Evolutionary conservation across 176 grass and related monocot species (phyloP).

Genomic region (Secale cereale): DNA sequence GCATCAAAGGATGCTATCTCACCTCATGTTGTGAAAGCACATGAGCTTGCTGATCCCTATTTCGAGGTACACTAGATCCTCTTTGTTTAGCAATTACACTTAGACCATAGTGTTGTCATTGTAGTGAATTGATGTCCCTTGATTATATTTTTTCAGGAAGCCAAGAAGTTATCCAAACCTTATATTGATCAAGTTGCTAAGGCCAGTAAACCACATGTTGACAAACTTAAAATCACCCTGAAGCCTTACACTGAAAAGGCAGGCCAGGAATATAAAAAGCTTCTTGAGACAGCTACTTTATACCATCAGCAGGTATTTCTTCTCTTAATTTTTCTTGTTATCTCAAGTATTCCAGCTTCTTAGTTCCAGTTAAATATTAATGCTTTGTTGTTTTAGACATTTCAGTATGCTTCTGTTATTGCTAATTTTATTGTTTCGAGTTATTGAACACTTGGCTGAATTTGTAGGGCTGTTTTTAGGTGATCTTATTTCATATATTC

Average conservation of each 20-base stretch:
- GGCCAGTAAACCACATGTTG: conserved; percentile 65
- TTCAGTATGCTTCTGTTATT: neutral
- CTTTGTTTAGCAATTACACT: neutral
- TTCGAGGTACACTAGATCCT: conserved; percentile 63
- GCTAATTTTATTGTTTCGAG: neutral
- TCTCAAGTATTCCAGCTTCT: neutral
- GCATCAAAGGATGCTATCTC: conserved; percentile 51
- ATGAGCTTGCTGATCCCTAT: conserved; percentile 60
- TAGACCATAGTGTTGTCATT: neutral
- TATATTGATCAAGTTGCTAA: conserved; percentile 81
- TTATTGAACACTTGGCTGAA: neutral
- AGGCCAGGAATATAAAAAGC: conserved; percentile 32
- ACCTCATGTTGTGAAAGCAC: conserved; percentile 61
- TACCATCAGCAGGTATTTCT: conserved; percentile 77
- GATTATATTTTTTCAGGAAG: conserved; percentile 50
- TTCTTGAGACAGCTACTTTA: conserved; percentile 50
- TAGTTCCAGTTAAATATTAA: neutral
- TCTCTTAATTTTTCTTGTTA: neutral
- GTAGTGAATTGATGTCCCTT: conserved; percentile 1
- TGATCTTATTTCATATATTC: conserved; percentile 15
- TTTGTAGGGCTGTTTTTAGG: neutral
- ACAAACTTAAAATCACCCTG: conserved; percentile 54
- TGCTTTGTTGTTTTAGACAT: neutral
- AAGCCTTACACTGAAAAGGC: conserved; percentile 63
- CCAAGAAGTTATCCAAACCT: conserved; percentile 78